A percentile compares a stretch with the other conserved stretches of the same genome.
Conservation (phyloP, 1,284 basidiomycete species). For the Xerocomus cyaneibrunnescens region DNA sequence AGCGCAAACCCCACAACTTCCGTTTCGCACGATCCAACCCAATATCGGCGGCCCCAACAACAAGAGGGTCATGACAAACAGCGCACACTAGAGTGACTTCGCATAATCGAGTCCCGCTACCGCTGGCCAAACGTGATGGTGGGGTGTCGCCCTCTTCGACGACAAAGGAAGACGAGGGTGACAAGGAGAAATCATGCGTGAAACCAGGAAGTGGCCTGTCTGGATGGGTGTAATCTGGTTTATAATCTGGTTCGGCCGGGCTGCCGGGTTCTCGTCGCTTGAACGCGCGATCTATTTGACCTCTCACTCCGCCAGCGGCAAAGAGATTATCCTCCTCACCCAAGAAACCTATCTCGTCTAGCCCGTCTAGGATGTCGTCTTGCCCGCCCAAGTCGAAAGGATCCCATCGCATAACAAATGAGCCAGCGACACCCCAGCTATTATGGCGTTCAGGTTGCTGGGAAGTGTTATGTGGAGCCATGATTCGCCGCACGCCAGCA, state of each 20-base stretch:
- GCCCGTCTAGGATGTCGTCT: conserved; percentile 12
- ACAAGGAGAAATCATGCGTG: conserved; percentile 58
- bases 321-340: conserved; percentile 16
- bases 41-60: conserved; percentile 39
- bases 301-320: conserved; percentile 15
- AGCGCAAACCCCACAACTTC: conserved; percentile 66
- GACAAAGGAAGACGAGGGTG: conserved; percentile 15
- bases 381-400: conserved; percentile 22
- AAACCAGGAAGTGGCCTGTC: conserved; percentile 53
- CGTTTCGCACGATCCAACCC: conserved; percentile 39
- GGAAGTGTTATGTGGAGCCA: conserved; percentile 11
- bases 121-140: conserved; percentile 19
- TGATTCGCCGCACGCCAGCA: conserved; percentile 41
- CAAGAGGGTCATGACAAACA: conserved; percentile 55
- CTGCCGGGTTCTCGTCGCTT: conserved; percentile 11
- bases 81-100: conserved; percentile 57
- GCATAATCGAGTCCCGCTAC: conserved; percentile 18
- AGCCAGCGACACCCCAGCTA: conserved; percentile 30
- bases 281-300: conserved; percentile 24
- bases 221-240: conserved; percentile 63
- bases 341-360: conserved; percentile 19
- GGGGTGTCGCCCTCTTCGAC: conserved; percentile 28
- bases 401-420: conserved; percentile 35
- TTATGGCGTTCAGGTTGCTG: conserved; percentile 21
- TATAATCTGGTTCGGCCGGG: conserved; percentile 46